A percentile compares a stretch with the other conserved stretches of the same genome.
These are phyloP conservation scores for Trichosanthes cucumerina DNA, from an alignment of 306 rosid species.

Conservation along the genomic window DNA sequence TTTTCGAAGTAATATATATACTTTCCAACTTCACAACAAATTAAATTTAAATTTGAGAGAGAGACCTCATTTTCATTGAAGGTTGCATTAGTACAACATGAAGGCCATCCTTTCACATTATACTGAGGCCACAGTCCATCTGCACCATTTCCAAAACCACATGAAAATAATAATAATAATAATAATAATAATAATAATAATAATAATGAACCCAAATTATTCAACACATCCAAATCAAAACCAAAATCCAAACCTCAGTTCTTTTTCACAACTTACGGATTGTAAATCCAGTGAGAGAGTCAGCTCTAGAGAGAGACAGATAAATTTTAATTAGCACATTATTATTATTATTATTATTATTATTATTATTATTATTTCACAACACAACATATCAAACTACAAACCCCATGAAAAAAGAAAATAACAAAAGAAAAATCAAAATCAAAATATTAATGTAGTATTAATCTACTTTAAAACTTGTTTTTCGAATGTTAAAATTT, in stretches of 20 bases:
- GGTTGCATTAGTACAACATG: neutral
- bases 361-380: too few relatives aligned
- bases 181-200: too few relatives aligned
- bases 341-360: too few relatives aligned
- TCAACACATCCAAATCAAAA: neutral
- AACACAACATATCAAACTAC: too few relatives aligned
- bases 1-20: too few relatives aligned
- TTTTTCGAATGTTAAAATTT: too few relatives aligned
- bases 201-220: too few relatives aligned
- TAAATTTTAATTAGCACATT: neutral
- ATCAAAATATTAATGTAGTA: too few relatives aligned
- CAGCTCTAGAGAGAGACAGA: neutral
- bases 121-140: constrained; percentile 8
- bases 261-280: neutral
- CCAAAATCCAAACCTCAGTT: neutral
- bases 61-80: neutral
- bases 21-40: neutral
- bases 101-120: neutral
- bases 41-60: neutral
- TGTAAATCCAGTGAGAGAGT: neutral
- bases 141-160: neutral
- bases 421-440: too few relatives aligned
- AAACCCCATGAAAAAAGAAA: too few relatives aligned
- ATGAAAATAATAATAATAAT: too few relatives aligned
- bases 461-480: too few relatives aligned